Percentiles rank a stretch among this genome's conserved stretches.
These are phyloP conservation scores for Amanita fuliginea DNA, from an alignment of 768 basidiomycete species.

Conservation along the genomic window DNA sequence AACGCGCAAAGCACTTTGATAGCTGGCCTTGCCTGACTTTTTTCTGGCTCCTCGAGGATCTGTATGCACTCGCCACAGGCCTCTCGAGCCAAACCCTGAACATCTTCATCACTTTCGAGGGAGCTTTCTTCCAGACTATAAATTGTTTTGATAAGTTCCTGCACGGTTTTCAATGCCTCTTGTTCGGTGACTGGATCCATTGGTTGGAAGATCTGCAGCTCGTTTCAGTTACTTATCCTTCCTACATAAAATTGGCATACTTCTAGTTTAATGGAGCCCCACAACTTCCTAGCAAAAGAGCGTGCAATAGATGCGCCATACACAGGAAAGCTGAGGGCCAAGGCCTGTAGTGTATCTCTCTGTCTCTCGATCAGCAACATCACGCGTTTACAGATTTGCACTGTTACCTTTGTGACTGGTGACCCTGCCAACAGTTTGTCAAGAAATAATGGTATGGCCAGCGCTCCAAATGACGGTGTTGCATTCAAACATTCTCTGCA, in stretches of 20 bases:
- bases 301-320: constrained; percentile 62
- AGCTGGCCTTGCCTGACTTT: constrained; percentile 82
- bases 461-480: constrained; percentile 69
- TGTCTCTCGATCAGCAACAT: constrained; percentile 18
- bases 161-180: constrained; percentile 60
- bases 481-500: constrained; percentile 62
- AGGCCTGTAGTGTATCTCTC: constrained; percentile 79
- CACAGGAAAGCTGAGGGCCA: constrained; percentile 69
- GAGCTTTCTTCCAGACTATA: constrained; percentile 37
- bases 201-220: constrained; percentile 80
- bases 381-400: not conserved
- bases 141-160: constrained; percentile 65
- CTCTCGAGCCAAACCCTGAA: constrained; percentile 55
- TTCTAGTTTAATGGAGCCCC: constrained; percentile 88
- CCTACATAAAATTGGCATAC: constrained; percentile 23
- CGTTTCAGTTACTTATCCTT: not conserved
- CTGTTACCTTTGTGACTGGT: constrained; percentile 68
- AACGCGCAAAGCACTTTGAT: constrained; percentile 75
- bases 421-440: constrained; percentile 86
- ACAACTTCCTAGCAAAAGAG: constrained; percentile 64
- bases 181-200: constrained; percentile 67
- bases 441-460: constrained; percentile 80
- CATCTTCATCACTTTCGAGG: constrained; percentile 25
- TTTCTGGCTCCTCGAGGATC: constrained; percentile 83
- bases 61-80: constrained; percentile 74